phyloP scores from a whole-genome alignment of 2,329 filamentous ascomycete genomes.

The Alternaria sp. region DNA sequence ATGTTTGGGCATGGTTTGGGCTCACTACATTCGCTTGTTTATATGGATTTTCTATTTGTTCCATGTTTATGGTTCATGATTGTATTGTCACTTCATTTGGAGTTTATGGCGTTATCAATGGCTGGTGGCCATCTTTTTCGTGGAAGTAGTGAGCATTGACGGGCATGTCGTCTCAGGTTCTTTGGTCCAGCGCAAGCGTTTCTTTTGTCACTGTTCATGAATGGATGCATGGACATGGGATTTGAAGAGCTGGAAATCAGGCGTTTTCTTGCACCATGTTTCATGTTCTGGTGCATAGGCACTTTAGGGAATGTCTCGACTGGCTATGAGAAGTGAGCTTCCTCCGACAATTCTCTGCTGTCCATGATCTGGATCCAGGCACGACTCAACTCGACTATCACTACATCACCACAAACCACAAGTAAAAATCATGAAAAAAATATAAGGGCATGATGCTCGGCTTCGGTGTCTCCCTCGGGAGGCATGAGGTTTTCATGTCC shows the following conservation, averaged over 20 bases:
- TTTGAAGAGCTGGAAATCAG: conserved; percentile 15
- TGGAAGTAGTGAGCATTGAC: conserved; percentile 19
- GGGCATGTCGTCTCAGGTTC: conserved; percentile 10
- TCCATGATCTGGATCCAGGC: conserved; percentile 32
- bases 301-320: conserved; percentile 18
- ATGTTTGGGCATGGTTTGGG: conserved; percentile 35
- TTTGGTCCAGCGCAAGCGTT: conserved; percentile 10
- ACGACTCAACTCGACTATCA: conserved; percentile 29
- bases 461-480: conserved; percentile 17
- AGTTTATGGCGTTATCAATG: conserved; percentile 27
- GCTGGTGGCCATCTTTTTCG: conserved; percentile 17
- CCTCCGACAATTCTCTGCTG: conserved; percentile 26
- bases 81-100: conserved; percentile 22
- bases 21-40: conserved; percentile 29
- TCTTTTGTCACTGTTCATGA: conserved; percentile 21
- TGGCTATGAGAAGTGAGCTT: conserved; percentile 22
- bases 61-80: conserved; percentile 28
- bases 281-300: conserved; percentile 16
- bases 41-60: conserved; percentile 27
- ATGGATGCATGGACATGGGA: conserved; percentile 16
- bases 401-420: conserved; percentile 24
- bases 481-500: conserved; percentile 39
- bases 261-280: conserved; percentile 16
- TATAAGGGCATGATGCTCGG: conserved; percentile 44
- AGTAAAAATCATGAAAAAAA: conserved; percentile 40